phyloP scores from a whole-genome alignment of 768 basidiomycete genomes.

The Suillus clintonianus region DNA sequence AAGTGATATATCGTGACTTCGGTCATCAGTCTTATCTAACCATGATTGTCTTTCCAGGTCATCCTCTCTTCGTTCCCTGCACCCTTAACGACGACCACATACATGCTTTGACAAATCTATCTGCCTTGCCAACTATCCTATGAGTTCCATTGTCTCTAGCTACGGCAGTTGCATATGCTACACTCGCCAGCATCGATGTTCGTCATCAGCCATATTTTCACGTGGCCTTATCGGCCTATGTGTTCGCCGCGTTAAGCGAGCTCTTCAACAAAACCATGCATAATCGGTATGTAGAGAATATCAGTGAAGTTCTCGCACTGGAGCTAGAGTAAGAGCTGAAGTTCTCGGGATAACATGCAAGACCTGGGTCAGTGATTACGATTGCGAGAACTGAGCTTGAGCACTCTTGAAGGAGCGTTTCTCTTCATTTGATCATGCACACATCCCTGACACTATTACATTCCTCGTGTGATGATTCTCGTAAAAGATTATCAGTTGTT shows the following conservation, averaged over 20 bases:
- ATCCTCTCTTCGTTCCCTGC: slow-evolving; percentile 88
- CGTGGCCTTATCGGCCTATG: slow-evolving; percentile 67
- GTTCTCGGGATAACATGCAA: slow-evolving; percentile 78
- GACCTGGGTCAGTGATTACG: too few species aligned
- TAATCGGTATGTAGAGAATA: slow-evolving; percentile 49
- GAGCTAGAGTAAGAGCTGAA: slow-evolving; percentile 81
- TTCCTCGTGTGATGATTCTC: too few species aligned
- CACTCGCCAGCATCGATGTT: slow-evolving; percentile 53
- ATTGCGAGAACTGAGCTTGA: too few species aligned
- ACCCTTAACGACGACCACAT: slow-evolving; percentile 36
- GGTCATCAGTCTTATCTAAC: neutral
- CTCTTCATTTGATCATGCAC: too few species aligned
- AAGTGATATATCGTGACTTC: slow-evolving; percentile 27
- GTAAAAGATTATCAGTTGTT: too few species aligned
- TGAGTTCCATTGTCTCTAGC: slow-evolving; percentile 66
- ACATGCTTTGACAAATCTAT: slow-evolving; percentile 43
- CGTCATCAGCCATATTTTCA: slow-evolving; percentile 65
- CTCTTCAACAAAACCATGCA: slow-evolving; percentile 83
- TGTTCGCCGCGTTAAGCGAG: slow-evolving; percentile 73
- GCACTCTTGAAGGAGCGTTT: too few species aligned
- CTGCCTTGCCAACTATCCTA: slow-evolving; percentile 65
- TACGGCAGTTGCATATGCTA: slow-evolving; percentile 55
- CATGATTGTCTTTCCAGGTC: slow-evolving; percentile 51
- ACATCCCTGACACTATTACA: too few species aligned
- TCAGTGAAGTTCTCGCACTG: slow-evolving; percentile 47